phyloP scores from a whole-genome alignment of 1,139 yeast genomes.

The Magnusiomyces sp. region DNA sequence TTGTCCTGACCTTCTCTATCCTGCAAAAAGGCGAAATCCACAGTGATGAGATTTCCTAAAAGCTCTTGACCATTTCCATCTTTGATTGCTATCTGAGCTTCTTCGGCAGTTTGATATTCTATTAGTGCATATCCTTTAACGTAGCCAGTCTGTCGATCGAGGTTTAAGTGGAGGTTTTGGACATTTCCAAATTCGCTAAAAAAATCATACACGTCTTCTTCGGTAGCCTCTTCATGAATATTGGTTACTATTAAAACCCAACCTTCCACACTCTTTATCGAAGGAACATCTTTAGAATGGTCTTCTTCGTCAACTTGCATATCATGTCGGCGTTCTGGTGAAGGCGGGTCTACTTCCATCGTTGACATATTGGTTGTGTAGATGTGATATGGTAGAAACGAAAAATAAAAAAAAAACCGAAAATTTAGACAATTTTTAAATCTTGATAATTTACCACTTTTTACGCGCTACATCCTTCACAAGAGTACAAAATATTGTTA shows the following conservation, averaged over 20 bases:
- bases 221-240: conserved; percentile 40
- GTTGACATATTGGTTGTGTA: too few species aligned
- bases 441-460: background rate
- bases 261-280: conserved; percentile 31
- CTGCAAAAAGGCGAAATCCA: conserved; percentile 36
- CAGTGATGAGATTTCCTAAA: conserved; percentile 29
- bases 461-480: background rate
- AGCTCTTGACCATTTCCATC: conserved; percentile 30
- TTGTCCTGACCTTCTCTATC: conserved; percentile 1
- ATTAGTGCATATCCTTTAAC: conserved; percentile 39
- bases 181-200: conserved; percentile 38
- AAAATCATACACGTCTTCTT: conserved; percentile 37
- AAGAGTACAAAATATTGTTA: too few species aligned
- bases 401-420: background rate
- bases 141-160: conserved; percentile 39
- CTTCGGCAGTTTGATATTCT: conserved; percentile 31
- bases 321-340: too few species aligned
- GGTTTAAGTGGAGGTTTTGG: conserved; percentile 34
- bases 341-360: too few species aligned
- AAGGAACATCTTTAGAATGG: too few species aligned
- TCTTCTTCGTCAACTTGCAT: too few species aligned
- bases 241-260: conserved; percentile 37
- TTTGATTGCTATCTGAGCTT: conserved; percentile 32
- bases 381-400: too few species aligned
- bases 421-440: too few species aligned